Evolutionary conservation across 495 filamentous ascomycete genomes (phyloP).

Genomic region (Talaromyces ruber): DNA sequence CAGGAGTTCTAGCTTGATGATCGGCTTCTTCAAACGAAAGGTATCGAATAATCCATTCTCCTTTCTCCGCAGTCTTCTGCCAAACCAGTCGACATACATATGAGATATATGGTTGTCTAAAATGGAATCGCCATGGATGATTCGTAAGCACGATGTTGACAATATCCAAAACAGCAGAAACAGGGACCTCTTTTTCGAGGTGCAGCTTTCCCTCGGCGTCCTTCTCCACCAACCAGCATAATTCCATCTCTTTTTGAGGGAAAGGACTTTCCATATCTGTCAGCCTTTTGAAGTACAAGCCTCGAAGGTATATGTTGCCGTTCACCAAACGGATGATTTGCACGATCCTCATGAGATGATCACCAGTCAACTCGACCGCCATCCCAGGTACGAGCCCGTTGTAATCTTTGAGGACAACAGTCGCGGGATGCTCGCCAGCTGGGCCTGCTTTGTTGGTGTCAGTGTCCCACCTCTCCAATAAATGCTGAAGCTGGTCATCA

Average conservation of each 20-base stretch:
- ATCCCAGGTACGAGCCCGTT: conserved; percentile 10
- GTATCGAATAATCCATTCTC: conserved; percentile 17
- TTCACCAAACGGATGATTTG: conserved; percentile 2
- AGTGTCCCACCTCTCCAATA: conserved; percentile 6
- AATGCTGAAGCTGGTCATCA: conserved; percentile 13
- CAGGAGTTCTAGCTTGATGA: background rate
- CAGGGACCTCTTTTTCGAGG: conserved; percentile 8
- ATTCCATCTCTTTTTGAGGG: conserved; percentile 13
- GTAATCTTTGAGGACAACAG: background rate
- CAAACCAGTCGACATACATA: conserved; percentile 1
- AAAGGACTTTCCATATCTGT: conserved; percentile 11
- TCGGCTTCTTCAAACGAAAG: conserved; percentile 20
- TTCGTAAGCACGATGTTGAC: conserved; percentile 26
- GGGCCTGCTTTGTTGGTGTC: background rate
- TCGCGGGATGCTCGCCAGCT: background rate
- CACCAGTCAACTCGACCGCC: conserved; percentile 15
- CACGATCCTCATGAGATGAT: conserved; percentile 14
- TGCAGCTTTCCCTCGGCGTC: background rate
- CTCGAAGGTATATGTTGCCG: conserved; percentile 12
- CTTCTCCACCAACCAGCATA: conserved; percentile 19
- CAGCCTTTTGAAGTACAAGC: conserved; percentile 10
- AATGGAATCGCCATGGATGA: background rate
- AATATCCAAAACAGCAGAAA: conserved; percentile 14
- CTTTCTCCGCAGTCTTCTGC: conserved; percentile 1
- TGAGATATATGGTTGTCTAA: background rate